Evolutionary conservation across 805 yeast species (phyloP).

Genomic region (Middelhovenomyces tepae): DNA sequence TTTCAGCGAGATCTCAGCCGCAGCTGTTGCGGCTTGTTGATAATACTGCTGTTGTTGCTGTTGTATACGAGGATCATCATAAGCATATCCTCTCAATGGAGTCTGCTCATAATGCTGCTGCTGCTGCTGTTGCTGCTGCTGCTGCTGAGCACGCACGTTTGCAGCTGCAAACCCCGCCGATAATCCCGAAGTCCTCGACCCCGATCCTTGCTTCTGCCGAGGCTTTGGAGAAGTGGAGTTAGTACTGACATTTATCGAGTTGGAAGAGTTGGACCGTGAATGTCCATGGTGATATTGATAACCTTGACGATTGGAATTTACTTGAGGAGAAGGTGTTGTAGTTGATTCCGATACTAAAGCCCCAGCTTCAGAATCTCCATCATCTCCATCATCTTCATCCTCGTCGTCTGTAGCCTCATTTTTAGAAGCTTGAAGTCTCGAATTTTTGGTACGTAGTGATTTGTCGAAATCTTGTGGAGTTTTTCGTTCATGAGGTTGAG

Average conservation of each 20-base stretch:
- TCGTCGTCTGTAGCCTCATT: slow-evolving; percentile 10
- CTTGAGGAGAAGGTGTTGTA: no score
- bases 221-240: no score
- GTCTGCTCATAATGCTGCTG: slow-evolving; percentile 1
- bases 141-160: slow-evolving; percentile 10
- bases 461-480: slow-evolving; percentile 19
- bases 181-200: no score
- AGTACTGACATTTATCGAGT: no score
- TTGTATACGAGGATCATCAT: slow-evolving; percentile 3
- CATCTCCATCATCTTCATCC: slow-evolving; percentile 16
- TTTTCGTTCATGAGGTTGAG: slow-evolving; percentile 21
- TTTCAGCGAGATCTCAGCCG: slow-evolving; percentile 1
- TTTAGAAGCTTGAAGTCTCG: slow-evolving; percentile 2
- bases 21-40: slow-evolving; percentile 6
- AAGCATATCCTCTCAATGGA: slow-evolving; percentile 1
- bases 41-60: slow-evolving; percentile 8
- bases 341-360: no score
- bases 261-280: no score
- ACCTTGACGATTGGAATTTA: no score
- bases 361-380: slow-evolving; percentile 14
- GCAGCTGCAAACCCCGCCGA: no score
- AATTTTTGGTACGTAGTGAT: slow-evolving; percentile 2
- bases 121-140: slow-evolving; percentile 8
- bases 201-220: no score
- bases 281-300: no score